Base-by-base conservation (phyloP, 169 alveolate species). In the Blepharisma undulans region DNA sequence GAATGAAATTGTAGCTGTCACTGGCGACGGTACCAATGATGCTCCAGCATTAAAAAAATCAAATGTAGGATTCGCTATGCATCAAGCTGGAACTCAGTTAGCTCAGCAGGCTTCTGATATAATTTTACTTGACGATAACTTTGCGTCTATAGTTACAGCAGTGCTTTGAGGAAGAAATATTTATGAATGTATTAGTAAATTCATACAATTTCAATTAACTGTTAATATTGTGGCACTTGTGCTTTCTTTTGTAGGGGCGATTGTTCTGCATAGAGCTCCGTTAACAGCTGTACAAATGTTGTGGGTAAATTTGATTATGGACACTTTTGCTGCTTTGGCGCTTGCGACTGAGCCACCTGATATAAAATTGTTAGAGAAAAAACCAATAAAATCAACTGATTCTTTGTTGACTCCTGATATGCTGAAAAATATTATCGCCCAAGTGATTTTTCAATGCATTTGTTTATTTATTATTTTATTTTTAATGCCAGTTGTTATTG, bases 61-160 rank as follows among this genome's bases (percentile, higher is more conserved):
- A 19, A 99, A 98, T 94, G 98, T 98, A 4, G 99, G 99, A 32
- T 97, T 98, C 88, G 98, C 99, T 72, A 98, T 98, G 99, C 99
- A 99, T 60, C 98, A 98, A 48, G 97, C 98, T 87, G 98, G 99
- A 76, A 97, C 99, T 60, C 97, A 96, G 85, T 93, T 96, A 33
- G 97, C 97, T n/a, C 95, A 95, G 85, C 97, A 95, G 82, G 98
- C 98, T 61, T 96, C 98, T 19, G 98, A 95, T 89, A 95, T 96
- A 25, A 95, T 96, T 76, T 87, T 96, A 66, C 86, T 96, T 12
- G 97, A 96, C 92, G 98, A 96, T 92, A 94, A 96, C 84, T 97
- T 97, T 85, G 89, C 96, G 25, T 95, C 97, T 36, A 97, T 95
- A 25, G 96, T 95, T 0, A 95, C 96, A 34, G 97, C 98, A 61